phyloP scores from a whole-genome alignment of 805 yeast species.

The Nakazawaea ernobii region DNA sequence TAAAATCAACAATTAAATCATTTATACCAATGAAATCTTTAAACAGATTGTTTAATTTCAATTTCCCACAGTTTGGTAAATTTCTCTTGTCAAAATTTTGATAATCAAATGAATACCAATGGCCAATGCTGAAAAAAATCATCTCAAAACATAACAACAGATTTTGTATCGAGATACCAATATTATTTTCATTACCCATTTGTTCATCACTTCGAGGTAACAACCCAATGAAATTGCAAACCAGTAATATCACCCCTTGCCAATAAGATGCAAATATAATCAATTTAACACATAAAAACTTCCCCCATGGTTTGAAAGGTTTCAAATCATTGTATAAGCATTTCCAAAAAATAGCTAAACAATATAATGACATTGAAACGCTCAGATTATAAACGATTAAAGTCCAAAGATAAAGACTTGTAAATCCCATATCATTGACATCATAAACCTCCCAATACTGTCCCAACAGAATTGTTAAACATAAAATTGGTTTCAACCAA shows the following conservation, averaged over 20 bases:
- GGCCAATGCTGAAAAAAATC: constrained; percentile 82
- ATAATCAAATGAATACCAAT: constrained; percentile 80
- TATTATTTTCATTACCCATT: constrained; percentile 24
- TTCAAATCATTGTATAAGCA: constrained; percentile 73
- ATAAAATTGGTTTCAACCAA: constrained; percentile 87
- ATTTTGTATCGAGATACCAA: constrained; percentile 67
- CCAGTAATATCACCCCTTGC: constrained; percentile 72
- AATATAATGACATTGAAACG: constrained; percentile 77
- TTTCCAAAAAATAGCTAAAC: constrained; percentile 88
- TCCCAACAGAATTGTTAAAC: constrained; percentile 43
- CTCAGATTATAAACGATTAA: constrained; percentile 70
- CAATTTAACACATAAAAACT: constrained; percentile 86
- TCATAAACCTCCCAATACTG: constrained; percentile 45
- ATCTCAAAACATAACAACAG: constrained; percentile 77
- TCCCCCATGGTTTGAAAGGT: constrained; percentile 84
- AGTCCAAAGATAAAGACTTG: constrained; percentile 56
- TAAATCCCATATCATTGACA: constrained; percentile 40
- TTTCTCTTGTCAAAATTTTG: constrained; percentile 56
- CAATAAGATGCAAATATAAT: constrained; percentile 97
- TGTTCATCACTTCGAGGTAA: constrained; percentile 26
- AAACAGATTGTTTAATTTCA: constrained; percentile 57
- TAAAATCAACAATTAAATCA: constrained; percentile 80
- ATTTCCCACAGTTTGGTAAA: constrained; percentile 65
- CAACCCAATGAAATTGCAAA: constrained; percentile 43
- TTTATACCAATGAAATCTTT: constrained; percentile 70